phyloP scores from a whole-genome alignment of 1,284 basidiomycete species.

The Rhodotorula sp. region DNA sequence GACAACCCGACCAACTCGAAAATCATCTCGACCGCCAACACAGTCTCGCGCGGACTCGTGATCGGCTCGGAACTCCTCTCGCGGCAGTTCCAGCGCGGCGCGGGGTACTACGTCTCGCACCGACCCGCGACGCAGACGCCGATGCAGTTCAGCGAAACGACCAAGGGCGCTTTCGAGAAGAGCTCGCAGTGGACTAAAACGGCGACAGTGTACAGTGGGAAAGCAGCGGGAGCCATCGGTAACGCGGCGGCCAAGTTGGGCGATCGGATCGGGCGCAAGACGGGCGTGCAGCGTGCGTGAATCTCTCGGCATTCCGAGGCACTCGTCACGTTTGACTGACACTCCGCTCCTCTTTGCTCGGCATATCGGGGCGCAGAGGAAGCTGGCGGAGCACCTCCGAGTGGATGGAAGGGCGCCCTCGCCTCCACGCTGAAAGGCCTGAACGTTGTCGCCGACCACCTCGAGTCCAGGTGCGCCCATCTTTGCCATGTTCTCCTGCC shows the following conservation, averaged over 20 bases:
- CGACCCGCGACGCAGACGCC: slow-evolving; percentile 36
- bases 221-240: slow-evolving; percentile 46
- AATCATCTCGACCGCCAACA: slow-evolving; percentile 42
- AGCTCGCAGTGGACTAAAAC: slow-evolving; percentile 29
- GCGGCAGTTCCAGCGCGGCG: slow-evolving; percentile 40
- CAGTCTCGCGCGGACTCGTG: slow-evolving; percentile 45
- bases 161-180: slow-evolving; percentile 32
- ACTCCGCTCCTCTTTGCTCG: background rate
- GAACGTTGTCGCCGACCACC: slow-evolving; percentile 47
- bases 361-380: slow-evolving; percentile 1
- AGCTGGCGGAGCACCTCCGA: slow-evolving; percentile 35
- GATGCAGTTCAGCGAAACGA: slow-evolving; percentile 38
- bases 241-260: slow-evolving; percentile 45
- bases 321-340: background rate
- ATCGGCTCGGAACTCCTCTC: slow-evolving; percentile 44
- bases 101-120: slow-evolving; percentile 39
- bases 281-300: slow-evolving; percentile 46
- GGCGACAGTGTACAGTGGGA: slow-evolving; percentile 36
- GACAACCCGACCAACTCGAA: slow-evolving; percentile 18
- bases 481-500: background rate
- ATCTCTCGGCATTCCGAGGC: background rate
- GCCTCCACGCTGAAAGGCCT: slow-evolving; percentile 46
- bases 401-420: slow-evolving; percentile 46
- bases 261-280: slow-evolving; percentile 46
- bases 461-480: slow-evolving; percentile 46